These are phyloP conservation scores for Suhomyces vadensis DNA, from an alignment of 805 yeast species.

Conservation along the genomic window DNA sequence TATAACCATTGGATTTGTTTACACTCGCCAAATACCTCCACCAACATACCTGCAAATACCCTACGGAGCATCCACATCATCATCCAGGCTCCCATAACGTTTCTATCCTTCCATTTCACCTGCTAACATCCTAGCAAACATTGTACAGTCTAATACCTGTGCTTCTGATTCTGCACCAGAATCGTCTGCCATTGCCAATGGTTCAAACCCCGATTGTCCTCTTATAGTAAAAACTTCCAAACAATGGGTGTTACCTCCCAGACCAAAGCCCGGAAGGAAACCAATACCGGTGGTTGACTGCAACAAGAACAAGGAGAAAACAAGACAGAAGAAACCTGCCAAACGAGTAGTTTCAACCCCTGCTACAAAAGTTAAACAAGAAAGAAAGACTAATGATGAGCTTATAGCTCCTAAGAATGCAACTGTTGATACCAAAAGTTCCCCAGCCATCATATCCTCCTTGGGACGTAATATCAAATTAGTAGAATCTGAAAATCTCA, in stretches of 20 bases:
- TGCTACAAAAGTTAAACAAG: conserved; percentile 1
- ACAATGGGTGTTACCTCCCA: conserved; percentile 82
- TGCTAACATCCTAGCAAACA: conserved; percentile 5
- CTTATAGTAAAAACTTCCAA: conserved; percentile 56
- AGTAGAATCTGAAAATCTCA: conserved; percentile 35
- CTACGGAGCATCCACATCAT: too few species aligned
- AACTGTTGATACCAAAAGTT: not conserved
- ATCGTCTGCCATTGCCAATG: conserved; percentile 2
- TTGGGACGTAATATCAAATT: conserved; percentile 14
- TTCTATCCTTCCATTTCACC: not conserved
- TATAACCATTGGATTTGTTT: too few species aligned
- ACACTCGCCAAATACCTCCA: too few species aligned
- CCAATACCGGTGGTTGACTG: conserved; percentile 27
- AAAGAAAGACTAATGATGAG: not conserved
- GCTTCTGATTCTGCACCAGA: not conserved
- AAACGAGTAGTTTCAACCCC: conserved; percentile 1
- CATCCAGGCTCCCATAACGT: too few species aligned
- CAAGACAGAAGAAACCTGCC: conserved; percentile 8
- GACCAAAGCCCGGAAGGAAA: conserved; percentile 74
- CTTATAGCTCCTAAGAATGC: not conserved
- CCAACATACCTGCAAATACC: too few species aligned
- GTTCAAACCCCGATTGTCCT: conserved; percentile 7
- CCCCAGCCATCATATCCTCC: conserved; percentile 5
- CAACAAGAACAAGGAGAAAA: conserved; percentile 7
- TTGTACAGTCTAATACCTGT: conserved; percentile 10